Base-by-base conservation (phyloP, 2,329 filamentous ascomycete genomes). In the Aspergillus quadrilineatus region DNA sequence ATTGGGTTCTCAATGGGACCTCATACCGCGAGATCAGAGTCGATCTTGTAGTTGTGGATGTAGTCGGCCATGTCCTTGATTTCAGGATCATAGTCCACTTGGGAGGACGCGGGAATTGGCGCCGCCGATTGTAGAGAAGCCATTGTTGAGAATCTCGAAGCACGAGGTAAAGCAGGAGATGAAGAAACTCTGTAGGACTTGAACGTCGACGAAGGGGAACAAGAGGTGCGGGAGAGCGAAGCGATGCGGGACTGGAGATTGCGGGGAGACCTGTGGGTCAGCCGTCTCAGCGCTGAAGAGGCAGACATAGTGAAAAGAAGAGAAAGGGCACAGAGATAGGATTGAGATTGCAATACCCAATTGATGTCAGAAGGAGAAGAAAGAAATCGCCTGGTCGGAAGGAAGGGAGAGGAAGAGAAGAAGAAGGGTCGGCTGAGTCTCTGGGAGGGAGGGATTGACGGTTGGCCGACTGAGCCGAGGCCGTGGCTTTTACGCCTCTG, bases 31-130 rank as follows among this genome's bases (percentile, higher is more conserved):
- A 99, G 84, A 65, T 96, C 90, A 30, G 93, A 97, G 67, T 93
- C 83, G 70, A 97, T 89, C 57, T 90, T 83, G 76, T 92, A 93
- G 75, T 92, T 90, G 82, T 95, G 90, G 73, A 97, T 89, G 79
- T 97, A 99, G 77, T 83, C 85, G 61, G 93, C 93, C 82, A 99
- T 96, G 74, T 97, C 92, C 76, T 86, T 87, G 76, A 97, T 94
- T 80, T 97, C 93, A 62, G 89, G 86, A 73, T 97, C 93, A 77
- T 93, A 97, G 65, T 86, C 82, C 73, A 83, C 70, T 47, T 73
- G 65, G 41, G 63, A 63, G 26, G 69, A 62, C 22, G 69, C 65
- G 15, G 69, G 67, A 46, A 71, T 56, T n/a, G 75, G 72, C 30
- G 71, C 69, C 54, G 71, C 67, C 51, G 69, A 72, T 56, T 72